Conservation (phyloP, 257 asterid genomes). For the Solanum sparsipilum region DNA sequence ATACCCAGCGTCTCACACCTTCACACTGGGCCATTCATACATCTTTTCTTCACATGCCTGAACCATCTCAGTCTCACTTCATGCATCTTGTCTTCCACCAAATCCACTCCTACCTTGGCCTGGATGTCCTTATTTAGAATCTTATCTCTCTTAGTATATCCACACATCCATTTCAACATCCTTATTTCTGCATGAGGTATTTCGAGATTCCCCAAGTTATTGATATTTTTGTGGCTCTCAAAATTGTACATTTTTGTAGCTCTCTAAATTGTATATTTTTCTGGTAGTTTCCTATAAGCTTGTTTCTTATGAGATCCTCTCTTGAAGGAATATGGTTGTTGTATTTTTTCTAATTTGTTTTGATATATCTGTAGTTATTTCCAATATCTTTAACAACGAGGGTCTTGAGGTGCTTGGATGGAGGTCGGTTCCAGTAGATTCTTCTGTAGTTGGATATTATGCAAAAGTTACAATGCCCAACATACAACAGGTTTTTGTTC, state of each 20-base stretch:
- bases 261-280: neutral
- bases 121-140: neutral
- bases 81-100: neutral
- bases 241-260: neutral
- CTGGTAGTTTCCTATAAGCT: neutral
- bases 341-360: conserved; percentile 3
- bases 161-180: neutral
- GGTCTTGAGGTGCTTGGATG: conserved; percentile 98
- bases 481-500: conserved; percentile 87
- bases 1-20: neutral
- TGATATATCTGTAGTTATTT: conserved; percentile 46
- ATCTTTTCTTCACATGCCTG: neutral
- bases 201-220: neutral
- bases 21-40: neutral
- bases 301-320: neutral
- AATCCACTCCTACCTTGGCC: neutral
- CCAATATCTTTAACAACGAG: conserved; percentile 66
- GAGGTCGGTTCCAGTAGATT: conserved; percentile 89
- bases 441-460: conserved; percentile 71
- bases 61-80: neutral
- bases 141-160: neutral
- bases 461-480: conserved; percentile 88
- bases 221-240: neutral
- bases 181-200: neutral
- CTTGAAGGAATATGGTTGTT: neutral